Percentiles rank a stretch among this genome's conserved stretches.
Evolutionary conservation across 257 asterid genomes (phyloP).

Genomic region (Anisodus tanguticus): DNA sequence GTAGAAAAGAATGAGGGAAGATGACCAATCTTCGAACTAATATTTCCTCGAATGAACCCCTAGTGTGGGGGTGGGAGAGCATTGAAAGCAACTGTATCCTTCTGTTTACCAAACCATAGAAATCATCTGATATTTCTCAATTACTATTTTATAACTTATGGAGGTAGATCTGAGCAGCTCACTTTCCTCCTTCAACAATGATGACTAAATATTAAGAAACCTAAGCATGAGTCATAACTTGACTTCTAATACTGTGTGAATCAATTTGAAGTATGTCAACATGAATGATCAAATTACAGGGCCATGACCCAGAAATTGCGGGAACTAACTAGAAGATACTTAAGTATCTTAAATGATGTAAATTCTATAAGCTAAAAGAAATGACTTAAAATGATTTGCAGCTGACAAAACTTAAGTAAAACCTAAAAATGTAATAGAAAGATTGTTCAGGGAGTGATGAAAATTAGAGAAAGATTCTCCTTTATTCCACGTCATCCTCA

Average conservation of each 20-base stretch:
- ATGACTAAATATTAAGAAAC: neutral
- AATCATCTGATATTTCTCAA: neutral
- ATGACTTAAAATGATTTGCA: slow-evolving; percentile 9
- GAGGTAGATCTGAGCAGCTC: neutral
- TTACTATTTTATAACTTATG: neutral
- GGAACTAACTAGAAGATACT: neutral
- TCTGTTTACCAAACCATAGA: neutral
- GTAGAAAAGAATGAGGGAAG: slow-evolving; percentile 5
- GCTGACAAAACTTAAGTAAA: neutral
- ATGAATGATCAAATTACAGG: neutral
- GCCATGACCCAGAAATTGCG: neutral
- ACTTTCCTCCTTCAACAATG: slow-evolving; percentile 6
- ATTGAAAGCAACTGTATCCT: neutral
- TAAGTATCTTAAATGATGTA: neutral
- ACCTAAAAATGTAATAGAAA: neutral
- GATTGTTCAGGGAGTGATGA: neutral
- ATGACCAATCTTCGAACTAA: neutral
- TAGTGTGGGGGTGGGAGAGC: neutral
- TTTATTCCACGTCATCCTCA: neutral
- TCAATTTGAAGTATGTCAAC: neutral
- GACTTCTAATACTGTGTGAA: neutral
- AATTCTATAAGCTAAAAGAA: slow-evolving; percentile 7
- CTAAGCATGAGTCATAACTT: neutral
- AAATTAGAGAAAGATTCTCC: neutral
- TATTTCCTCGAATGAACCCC: slow-evolving; percentile 9